A percentile compares a stretch with the other conserved stretches of the same genome.
Conservation (phyloP, 805 yeast species). For the Saccharomycopsis microspora region DNA sequence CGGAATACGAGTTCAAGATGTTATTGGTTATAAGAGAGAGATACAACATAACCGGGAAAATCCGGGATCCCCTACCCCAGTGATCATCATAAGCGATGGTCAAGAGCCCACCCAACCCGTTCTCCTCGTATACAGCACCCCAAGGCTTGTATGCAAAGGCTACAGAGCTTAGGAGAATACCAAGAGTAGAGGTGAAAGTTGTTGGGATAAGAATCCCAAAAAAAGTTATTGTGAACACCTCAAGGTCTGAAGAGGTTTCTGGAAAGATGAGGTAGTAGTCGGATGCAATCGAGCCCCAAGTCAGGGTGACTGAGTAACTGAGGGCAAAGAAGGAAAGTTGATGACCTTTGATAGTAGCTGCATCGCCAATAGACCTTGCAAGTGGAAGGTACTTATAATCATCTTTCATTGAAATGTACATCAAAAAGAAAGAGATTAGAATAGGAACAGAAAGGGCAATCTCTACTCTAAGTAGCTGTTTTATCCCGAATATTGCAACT, state of each 20-base stretch:
- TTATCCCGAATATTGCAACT: conserved; percentile 72
- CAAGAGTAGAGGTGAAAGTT: conserved; percentile 63
- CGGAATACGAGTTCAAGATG: conserved; percentile 69
- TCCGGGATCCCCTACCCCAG: conserved; percentile 69
- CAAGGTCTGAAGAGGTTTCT: conserved; percentile 46
- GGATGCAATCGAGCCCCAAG: conserved; percentile 83
- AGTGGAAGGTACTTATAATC: conserved; percentile 26
- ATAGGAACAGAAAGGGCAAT: conserved; percentile 60
- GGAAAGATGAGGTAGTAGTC: conserved; percentile 81
- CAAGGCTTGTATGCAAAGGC: conserved; percentile 47
- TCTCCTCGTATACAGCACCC: conserved; percentile 39
- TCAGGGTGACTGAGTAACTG: conserved; percentile 67
- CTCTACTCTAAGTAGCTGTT: conserved; percentile 58
- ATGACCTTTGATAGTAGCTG: conserved; percentile 45
- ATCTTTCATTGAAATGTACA: conserved; percentile 51
- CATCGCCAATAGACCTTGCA: conserved; percentile 22
- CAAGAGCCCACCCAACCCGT: conserved; percentile 71
- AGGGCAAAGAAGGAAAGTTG: conserved; percentile 64
- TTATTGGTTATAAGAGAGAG: conserved; percentile 74
- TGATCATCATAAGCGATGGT: conserved; percentile 55
- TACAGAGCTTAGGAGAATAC: conserved; percentile 55
- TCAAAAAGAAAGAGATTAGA: conserved; percentile 48
- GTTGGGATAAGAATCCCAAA: conserved; percentile 63
- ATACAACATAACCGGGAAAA: conserved; percentile 56
- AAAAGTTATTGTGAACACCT: conserved; percentile 50